Evolutionary conservation across 495 filamentous ascomycete genomes (phyloP).

Genomic region (Aspergillus ostianus): DNA sequence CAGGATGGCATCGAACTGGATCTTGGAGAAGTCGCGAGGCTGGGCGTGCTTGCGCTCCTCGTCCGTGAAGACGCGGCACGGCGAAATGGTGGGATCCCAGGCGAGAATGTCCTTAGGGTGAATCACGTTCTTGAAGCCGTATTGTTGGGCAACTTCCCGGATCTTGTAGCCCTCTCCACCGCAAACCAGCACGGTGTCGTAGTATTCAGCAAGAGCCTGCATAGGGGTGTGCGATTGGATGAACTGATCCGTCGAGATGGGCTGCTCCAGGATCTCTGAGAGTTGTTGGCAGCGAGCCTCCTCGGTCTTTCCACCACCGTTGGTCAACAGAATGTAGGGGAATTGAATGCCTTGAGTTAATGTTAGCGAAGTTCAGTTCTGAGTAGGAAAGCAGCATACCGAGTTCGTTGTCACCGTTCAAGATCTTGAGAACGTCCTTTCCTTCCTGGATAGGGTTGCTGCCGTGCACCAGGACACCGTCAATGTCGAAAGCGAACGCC

Average conservation of each 20-base stretch:
- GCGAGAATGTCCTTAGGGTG: slow-evolving; percentile 90
- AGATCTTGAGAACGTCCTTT: slow-evolving; percentile 75
- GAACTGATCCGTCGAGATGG: slow-evolving; percentile 81
- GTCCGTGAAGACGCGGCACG: slow-evolving; percentile 71
- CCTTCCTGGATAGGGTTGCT: slow-evolving; percentile 78
- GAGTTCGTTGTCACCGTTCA: slow-evolving; percentile 84
- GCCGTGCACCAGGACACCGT: slow-evolving; percentile 82
- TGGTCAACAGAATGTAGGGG: slow-evolving; percentile 91
- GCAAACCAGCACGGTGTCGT: slow-evolving; percentile 79
- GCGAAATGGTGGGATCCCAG: slow-evolving; percentile 75
- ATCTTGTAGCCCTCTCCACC: slow-evolving; percentile 90
- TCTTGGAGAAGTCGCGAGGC: slow-evolving; percentile 62
- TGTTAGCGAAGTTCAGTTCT: background rate
- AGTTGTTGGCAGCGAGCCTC: slow-evolving; percentile 78
- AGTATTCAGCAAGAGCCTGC: slow-evolving; percentile 79
- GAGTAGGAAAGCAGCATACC: slow-evolving; percentile 20
- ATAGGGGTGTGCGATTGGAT: slow-evolving; percentile 95
- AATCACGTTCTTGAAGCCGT: slow-evolving; percentile 85
- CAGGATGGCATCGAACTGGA: slow-evolving; percentile 78
- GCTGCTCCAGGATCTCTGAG: slow-evolving; percentile 66
- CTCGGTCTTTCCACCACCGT: slow-evolving; percentile 90
- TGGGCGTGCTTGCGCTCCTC: slow-evolving; percentile 66
- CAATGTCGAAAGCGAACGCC: slow-evolving; percentile 91
- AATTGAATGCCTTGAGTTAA: slow-evolving; percentile 60
- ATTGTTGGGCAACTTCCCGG: slow-evolving; percentile 77